These are phyloP conservation scores for Kuraishia capsulata DNA, from an alignment of 805 yeast genomes.

Conservation along the genomic window DNA sequence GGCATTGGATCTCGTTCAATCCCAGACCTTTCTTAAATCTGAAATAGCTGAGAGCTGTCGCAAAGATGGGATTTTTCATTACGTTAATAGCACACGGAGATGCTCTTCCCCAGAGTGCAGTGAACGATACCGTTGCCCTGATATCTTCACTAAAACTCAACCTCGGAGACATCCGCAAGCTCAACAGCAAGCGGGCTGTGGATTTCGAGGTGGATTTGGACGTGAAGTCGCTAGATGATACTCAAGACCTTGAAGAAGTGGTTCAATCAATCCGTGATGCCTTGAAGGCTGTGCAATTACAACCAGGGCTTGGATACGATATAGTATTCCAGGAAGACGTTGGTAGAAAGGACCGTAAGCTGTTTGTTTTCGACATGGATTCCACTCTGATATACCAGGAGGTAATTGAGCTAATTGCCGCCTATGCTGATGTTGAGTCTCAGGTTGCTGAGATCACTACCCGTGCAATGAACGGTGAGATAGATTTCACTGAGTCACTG, in stretches of 20 bases:
- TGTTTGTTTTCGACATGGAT: constrained; percentile 95
- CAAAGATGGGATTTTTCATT: constrained; percentile 18
- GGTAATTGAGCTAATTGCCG: constrained; percentile 92
- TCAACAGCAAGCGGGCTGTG: constrained; percentile 23
- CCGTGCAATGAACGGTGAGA: constrained; percentile 94
- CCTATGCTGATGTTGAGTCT: constrained; percentile 82
- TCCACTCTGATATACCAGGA: constrained; percentile 94
- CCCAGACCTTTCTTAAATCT: too few species aligned
- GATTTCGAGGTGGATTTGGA: constrained; percentile 8
- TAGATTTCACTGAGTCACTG: constrained; percentile 81
- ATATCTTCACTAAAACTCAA: constrained; percentile 20
- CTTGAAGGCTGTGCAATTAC: not conserved
- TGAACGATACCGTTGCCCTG: constrained; percentile 14
- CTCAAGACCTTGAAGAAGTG: constrained; percentile 3
- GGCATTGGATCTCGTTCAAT: too few species aligned
- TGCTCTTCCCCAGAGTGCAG: constrained; percentile 12
- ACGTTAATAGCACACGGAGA: constrained; percentile 20
- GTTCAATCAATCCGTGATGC: not conserved
- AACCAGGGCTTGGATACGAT: constrained; percentile 22
- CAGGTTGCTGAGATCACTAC: constrained; percentile 85
- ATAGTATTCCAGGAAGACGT: constrained; percentile 30
- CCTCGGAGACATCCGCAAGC: constrained; percentile 15
- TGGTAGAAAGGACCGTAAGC: constrained; percentile 31
- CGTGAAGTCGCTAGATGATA: constrained; percentile 4
- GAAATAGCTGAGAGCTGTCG: too few species aligned